phyloP scores from a whole-genome alignment of 2,329 filamentous ascomycete species.

The Annulohypoxylon truncatum region DNA sequence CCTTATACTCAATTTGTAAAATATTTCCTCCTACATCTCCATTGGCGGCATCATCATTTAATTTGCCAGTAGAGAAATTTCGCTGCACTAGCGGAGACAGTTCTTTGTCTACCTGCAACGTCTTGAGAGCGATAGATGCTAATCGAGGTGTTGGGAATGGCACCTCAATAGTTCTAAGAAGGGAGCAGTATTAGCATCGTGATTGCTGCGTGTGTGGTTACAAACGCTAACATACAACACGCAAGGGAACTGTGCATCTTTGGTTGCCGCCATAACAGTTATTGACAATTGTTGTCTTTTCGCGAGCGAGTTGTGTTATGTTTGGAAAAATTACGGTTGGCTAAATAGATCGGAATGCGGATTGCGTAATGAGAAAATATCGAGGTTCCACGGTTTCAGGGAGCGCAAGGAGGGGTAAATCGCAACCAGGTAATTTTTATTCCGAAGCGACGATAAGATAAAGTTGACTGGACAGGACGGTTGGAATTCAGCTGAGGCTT shows the following conservation, averaged over 20 bases:
- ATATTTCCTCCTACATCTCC: conserved; percentile 55
- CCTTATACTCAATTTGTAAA: conserved; percentile 80
- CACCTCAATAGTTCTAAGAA: conserved; percentile 74
- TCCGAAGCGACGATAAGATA: conserved; percentile 25
- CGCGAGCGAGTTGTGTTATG: conserved; percentile 1
- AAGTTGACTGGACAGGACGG: conserved; percentile 5
- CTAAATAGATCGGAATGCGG: conserved; percentile 32
- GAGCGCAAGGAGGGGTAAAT: conserved; percentile 23
- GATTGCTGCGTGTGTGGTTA: conserved; percentile 10
- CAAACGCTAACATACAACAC: conserved; percentile 64
- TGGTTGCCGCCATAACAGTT: conserved; percentile 54
- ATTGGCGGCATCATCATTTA: conserved; percentile 39
- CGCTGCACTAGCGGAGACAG: conserved; percentile 86
- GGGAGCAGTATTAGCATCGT: conserved; percentile 42
- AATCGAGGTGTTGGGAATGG: conserved; percentile 86
- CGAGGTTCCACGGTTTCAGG: conserved; percentile 10
- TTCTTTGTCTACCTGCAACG: conserved; percentile 87
- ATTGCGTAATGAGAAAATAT: conserved; percentile 39
- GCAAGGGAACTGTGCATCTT: conserved; percentile 69
- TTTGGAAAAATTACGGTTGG: conserved; percentile 3
- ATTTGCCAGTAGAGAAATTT: conserved; percentile 68
- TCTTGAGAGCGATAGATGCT: conserved; percentile 77
- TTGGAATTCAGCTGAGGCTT: conserved; percentile 39
- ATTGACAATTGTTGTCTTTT: conserved; percentile 10
- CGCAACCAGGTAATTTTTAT: neutral